Base-by-base conservation (phyloP, 768 basidiomycete species). In the Serendipita vermifera region DNA sequence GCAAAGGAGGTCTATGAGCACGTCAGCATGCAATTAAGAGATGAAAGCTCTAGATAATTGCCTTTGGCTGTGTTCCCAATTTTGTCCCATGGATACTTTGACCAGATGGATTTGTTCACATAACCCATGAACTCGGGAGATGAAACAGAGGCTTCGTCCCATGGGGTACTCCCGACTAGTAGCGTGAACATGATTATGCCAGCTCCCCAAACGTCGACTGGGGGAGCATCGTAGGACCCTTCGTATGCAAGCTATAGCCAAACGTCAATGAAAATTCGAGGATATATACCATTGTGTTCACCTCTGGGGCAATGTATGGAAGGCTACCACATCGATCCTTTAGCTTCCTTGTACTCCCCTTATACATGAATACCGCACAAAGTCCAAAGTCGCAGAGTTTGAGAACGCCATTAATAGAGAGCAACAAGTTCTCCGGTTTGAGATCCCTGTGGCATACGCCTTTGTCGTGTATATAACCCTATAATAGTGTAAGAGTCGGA, bases 371-470 rank as follows among this genome's bases (percentile, higher is more conserved):
- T 0, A 98, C 90, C 0, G 87, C 80, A 4, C 88, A 90, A 1
- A 99, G 75, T 0, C 96, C 96, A 67, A 98, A 99, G 66, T 99
- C 96, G 0, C 87, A 85, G 54, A 99, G 84, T 66, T 97, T 97
- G 60, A 99, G 80, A 4, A 80, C 73, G 51, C 93, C 93, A 2
- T 82, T 79, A 0, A 77, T 79, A 58, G 91, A 85, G 0, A 99
- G 77, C 2, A 99, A 78, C 15, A 97, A 67, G 62, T 99, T 99
- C 67, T 99, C 96, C 0, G 96, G 96, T 65, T 99, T 99, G 55
- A 99, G 76, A 63, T 99, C 96, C 33, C 96, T 81, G 66, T 99
- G 96, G 63, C 89, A 93, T 17, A 99, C 85, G 2, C 96, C 96
- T 70, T 89, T 81, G 5, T 64, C 67, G 64, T 97, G 93, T 29